A percentile compares a stretch with the other conserved stretches of the same genome.
phyloP scores from a whole-genome alignment of 2,329 filamentous ascomycete species.

The Alternaria gansuensis region DNA sequence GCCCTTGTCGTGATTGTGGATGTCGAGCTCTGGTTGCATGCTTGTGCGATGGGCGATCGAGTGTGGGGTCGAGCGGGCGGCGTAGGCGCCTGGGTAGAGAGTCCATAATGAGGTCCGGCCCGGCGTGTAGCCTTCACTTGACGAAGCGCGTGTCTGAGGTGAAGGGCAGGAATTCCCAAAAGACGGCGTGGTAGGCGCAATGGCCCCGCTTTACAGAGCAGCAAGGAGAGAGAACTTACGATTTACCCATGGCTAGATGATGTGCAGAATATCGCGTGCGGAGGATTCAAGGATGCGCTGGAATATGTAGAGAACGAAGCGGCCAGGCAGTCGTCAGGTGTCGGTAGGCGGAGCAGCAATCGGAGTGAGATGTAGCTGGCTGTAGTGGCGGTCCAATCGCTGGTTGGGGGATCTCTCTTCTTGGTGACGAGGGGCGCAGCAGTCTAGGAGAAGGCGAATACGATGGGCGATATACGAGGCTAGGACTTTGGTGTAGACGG shows the following conservation, averaged over 20 bases:
- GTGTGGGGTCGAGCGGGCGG: slow-evolving; percentile 9
- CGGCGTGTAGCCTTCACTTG: slow-evolving; percentile 10
- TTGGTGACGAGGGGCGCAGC: slow-evolving; percentile 13
- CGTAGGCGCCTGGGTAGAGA: slow-evolving; percentile 7
- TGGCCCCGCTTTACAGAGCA: slow-evolving; percentile 26
- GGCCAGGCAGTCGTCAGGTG: slow-evolving; percentile 26
- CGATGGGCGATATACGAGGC: not conserved
- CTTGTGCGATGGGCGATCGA: slow-evolving; percentile 19
- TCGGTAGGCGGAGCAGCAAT: slow-evolving; percentile 28
- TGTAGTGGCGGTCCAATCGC: slow-evolving; percentile 32
- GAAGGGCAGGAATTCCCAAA: slow-evolving; percentile 33
- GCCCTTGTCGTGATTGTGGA: slow-evolving; percentile 12
- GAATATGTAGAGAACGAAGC: slow-evolving; percentile 18
- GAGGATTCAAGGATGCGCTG: slow-evolving; percentile 14
- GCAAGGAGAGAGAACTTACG: slow-evolving; percentile 46
- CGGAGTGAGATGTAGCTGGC: slow-evolving; percentile 19
- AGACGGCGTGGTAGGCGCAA: slow-evolving; percentile 24
- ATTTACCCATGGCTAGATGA: slow-evolving; percentile 52
- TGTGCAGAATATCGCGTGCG: slow-evolving; percentile 13
- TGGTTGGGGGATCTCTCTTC: slow-evolving; percentile 26
- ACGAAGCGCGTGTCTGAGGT: slow-evolving; percentile 21
- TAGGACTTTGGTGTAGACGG: not conserved
- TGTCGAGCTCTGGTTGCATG: slow-evolving; percentile 21
- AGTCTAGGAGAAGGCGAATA: slow-evolving; percentile 7
- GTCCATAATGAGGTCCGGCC: slow-evolving; percentile 21